Evolutionary conservation across 208 protist genomes (phyloP), one percentile per base, ranked within the genome.

Genomic region (Leishmania major): DNA sequence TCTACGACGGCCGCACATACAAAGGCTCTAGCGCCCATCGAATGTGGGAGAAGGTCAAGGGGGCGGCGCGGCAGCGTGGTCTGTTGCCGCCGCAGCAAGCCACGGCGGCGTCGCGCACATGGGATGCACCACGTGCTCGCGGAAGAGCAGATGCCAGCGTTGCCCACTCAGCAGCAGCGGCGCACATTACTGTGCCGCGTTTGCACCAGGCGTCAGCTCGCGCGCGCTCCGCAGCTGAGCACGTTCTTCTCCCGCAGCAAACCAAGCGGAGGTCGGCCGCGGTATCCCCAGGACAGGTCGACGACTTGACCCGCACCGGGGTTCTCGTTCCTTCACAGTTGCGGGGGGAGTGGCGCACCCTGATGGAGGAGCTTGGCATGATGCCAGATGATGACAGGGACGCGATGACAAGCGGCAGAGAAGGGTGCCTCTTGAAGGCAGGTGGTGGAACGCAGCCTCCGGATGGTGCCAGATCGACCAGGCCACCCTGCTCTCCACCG

Each of bases 31-130:
- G 62, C 25, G 94, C 92, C 35, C 92, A 96, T 84, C 57, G 79
- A 28, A 80, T 96, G 84, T 97, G 94, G 94, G 80, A 80, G 40
- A 81, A 92, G 73, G 85, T 97, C 59, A 94, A 94, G 79, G 55
- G 57, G 35, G 72, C 64, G 22, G 66, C 47, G 15, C 72, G 60
- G 8, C 13, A 66, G 19, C 69, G 70, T 0, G 53, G 15, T 3
- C 47, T 67, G 13, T 19, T 10, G n/a, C 62, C 31, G 28, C 53
- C 43, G 1, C 66, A 40, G 17, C 45, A 15, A 2, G 19, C 57
- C 57, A 13, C 55, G 25, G 43, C 79, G 35, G 55, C 37, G 35
- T 22, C 49, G 73, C 43, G 40, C 37, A 28, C 10, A 15, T 45
- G 10, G 5, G 13, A 40, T 35, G 10, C 45, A 19, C 45, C 45